phyloP scores from a whole-genome alignment of 2,329 filamentous ascomycete species.

The Dendryphion nanum region DNA sequence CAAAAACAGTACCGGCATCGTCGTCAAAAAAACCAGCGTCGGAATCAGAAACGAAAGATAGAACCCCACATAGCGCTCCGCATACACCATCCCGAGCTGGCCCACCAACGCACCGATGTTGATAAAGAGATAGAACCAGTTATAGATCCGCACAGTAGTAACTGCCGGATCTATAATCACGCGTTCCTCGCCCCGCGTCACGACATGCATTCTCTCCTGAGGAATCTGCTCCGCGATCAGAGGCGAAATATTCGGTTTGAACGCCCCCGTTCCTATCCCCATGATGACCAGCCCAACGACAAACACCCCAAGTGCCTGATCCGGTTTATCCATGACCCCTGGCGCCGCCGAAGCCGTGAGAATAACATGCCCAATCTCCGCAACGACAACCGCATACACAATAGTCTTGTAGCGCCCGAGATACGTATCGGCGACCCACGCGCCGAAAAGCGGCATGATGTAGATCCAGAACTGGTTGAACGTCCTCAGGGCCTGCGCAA shows the following conservation, averaged over 20 bases:
- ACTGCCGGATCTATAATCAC: constrained; percentile 67
- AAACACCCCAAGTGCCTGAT: constrained; percentile 56
- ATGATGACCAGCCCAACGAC: constrained; percentile 60
- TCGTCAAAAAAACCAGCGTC: constrained; percentile 62
- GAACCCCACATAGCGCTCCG: constrained; percentile 60
- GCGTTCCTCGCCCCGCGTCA: constrained; percentile 51
- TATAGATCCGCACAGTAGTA: constrained; percentile 68
- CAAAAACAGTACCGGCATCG: constrained; percentile 56
- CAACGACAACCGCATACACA: constrained; percentile 55
- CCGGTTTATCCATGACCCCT: constrained; percentile 45
- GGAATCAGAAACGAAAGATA: constrained; percentile 70
- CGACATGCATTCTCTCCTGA: constrained; percentile 51
- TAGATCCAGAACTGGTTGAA: constrained; percentile 59
- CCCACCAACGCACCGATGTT: constrained; percentile 38
- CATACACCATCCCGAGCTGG: constrained; percentile 40
- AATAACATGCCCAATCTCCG: constrained; percentile 57
- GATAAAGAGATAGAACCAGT: constrained; percentile 45
- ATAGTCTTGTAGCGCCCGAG: constrained; percentile 63
- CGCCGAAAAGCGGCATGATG: constrained; percentile 58
- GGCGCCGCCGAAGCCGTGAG: constrained; percentile 57
- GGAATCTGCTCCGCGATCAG: constrained; percentile 64
- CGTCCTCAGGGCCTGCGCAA: constrained; percentile 51
- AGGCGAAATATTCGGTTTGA: constrained; percentile 65
- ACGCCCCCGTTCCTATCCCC: constrained; percentile 65
- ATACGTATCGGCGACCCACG: constrained; percentile 60